Evolutionary conservation across 106 monocot species (phyloP), one percentile per base, ranked within the genome.

Genomic region (Dendrobium huoshanense): DNA sequence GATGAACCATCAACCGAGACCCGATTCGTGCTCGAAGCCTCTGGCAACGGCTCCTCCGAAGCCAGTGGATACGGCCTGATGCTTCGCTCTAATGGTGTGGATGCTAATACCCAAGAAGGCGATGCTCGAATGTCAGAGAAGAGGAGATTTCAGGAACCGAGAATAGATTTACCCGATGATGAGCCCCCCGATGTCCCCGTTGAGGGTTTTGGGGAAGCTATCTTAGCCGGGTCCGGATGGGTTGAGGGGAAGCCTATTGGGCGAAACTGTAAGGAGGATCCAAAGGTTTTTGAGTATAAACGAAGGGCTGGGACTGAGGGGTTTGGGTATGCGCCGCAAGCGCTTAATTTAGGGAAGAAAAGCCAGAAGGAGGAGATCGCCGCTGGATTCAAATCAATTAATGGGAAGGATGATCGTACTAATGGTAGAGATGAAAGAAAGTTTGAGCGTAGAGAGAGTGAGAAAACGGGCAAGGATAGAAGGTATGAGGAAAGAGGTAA

Each of bases 141-240:
- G 45, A 77, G 61, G 74, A 77, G 83, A 33, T 92, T 80, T 75
- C 79, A 58, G 47, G 87, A 88, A 41, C 91, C 91, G 44, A 85
- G 90, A 33, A 67, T 82, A 58, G 82, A 18, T 22, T 81, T 91
- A 0, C 95, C 95, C 0, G 99, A 93, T 0, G 99, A 99, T 0
- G 99, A 95, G 85, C 95, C 90, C 47, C 75, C 74, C 31, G 91
- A 89, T 24, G 81, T 93, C 7, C 27, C 91, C 0, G 89, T 99
- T 1, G 95, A 91, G 77, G 90, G 81, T 19, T 95, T 91, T 75
- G 91, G 79, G 18, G 91, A 78, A 11, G 93, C 95, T 0, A 24
- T 93, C 42, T 88, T 99, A 17, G 79, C 81, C 1, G 99, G 93
- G 13, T 93, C 91, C 2, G 99, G 99, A 5, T 99, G 99, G 99